Conservation (phyloP, 192 early-diverging fungal genomes). For the Gigaspora rosea region DNA sequence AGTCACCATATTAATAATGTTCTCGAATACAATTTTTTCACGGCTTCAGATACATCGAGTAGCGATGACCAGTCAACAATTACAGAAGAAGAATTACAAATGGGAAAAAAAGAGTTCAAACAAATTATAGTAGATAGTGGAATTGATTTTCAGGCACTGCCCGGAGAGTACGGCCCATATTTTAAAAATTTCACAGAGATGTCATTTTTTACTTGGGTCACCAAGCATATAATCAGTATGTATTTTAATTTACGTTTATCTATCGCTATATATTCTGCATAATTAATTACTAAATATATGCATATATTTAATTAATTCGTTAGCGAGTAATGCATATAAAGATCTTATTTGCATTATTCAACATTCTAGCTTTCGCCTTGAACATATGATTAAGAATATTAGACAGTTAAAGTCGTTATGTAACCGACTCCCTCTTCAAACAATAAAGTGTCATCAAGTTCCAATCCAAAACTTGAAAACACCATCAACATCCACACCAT, state of each 20-base stretch:
- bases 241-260: too few species aligned
- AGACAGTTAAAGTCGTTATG: not conserved
- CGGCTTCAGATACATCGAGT: too few species aligned
- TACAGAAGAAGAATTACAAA: not conserved
- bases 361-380: not conserved
- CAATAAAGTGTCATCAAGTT: not conserved
- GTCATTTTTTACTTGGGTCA: not conserved
- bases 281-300: too few species aligned
- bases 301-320: not conserved
- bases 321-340: not conserved
- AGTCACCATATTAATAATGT: too few species aligned
- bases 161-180: constrained; percentile 6
- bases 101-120: too few species aligned
- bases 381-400: not conserved
- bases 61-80: too few species aligned
- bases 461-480: not conserved
- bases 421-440: not conserved
- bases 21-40: too few species aligned
- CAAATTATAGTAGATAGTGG: not conserved
- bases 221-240: constrained; percentile 18
- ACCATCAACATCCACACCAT: not conserved
- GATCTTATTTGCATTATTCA: not conserved
- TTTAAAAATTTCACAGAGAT: constrained; percentile 7
- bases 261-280: too few species aligned
- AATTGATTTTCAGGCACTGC: not conserved